These are phyloP conservation scores for Fusarium acutatum DNA, from an alignment of 2,329 filamentous ascomycete species.

Conservation along the genomic window DNA sequence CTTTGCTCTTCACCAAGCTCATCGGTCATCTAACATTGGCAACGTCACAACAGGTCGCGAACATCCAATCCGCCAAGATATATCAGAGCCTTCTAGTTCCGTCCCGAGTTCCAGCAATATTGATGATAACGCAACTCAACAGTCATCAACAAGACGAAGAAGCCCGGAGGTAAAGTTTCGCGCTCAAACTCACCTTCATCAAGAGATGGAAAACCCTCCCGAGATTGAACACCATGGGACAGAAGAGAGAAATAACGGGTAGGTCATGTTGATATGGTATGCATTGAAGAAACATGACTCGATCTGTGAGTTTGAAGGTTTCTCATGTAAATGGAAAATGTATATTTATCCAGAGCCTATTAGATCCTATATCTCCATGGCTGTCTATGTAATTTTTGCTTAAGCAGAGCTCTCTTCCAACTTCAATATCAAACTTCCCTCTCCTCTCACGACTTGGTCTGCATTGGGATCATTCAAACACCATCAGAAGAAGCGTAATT, in stretches of 20 bases:
- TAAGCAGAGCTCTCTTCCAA: not conserved
- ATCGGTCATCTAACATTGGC: slow-evolving; percentile 26
- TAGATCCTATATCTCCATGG: not conserved
- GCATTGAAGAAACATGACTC: accelerated
- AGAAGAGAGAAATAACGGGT: not conserved
- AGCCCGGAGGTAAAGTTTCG: not conserved
- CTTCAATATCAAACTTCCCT: not conserved
- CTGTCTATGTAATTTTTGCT: not conserved
- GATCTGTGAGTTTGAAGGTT: too few species aligned
- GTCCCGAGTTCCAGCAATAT: slow-evolving; percentile 31
- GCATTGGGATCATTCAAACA: accelerated
- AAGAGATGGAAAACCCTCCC: not conserved
- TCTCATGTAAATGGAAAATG: not conserved
- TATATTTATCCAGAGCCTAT: accelerated
- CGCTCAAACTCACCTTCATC: not conserved
- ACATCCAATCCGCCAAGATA: slow-evolving; percentile 20
- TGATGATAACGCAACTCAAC: not conserved
- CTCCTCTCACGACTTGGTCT: accelerated
- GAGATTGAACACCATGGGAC: not conserved
- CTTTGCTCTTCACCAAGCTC: slow-evolving; percentile 31
- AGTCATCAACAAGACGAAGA: not conserved
- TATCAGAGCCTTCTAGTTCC: slow-evolving; percentile 18
- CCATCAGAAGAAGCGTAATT: not conserved
- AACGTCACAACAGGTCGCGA: slow-evolving; percentile 20
- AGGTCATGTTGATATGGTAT: not conserved